Evolutionary conservation across 768 basidiomycete species (phyloP), one percentile per base, ranked within the genome.

Genomic region (Favolaschia claudopus): DNA sequence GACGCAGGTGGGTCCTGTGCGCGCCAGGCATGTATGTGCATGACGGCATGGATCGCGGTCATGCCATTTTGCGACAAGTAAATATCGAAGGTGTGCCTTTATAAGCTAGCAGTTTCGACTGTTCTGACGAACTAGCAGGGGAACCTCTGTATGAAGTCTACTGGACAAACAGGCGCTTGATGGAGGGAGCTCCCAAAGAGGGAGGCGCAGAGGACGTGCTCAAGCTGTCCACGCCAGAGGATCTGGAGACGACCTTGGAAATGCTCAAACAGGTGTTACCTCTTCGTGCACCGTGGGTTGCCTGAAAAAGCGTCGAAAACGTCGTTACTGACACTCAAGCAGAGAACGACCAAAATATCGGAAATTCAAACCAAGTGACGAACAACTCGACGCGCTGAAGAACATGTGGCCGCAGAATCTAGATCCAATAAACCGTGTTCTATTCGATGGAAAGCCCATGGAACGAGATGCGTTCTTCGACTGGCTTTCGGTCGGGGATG

Each of bases 61-160:
- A 57, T n/a, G 48, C 36, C 15, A 29, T 51, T 14, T 3, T 58
- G 10, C 48, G 34, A 24, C 14, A 25, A 15, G 42, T 43, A 22
- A 22, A 43, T 27, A 9, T 10, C 5, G 31, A 19, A 25, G 40
- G 52, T 44, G 22, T 14, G 40, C 39, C 8, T 29, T 6, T 29
- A 29, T 19, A 17, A 9, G 7, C 7, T 22, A 19, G 20, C 43
- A n/a, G n/a, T n/a, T n/a, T n/a, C n/a, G n/a, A n/a, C n/a, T n/a
- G n/a, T n/a, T n/a, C n/a, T n/a, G n/a, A n/a, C n/a, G n/a, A n/a
- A n/a, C n/a, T n/a, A n/a, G n/a, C n/a, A n/a, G n/a, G n/a, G n/a
- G n/a, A n/a, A n/a, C n/a, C n/a, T n/a, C n/a, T n/a, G 2, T 57
- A 36, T 20, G 47, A 48, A 24, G 55, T 48, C 38, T 57, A 28